Conservation (phyloP, 345 rosid species). For the Microthlaspi erraticum region DNA sequence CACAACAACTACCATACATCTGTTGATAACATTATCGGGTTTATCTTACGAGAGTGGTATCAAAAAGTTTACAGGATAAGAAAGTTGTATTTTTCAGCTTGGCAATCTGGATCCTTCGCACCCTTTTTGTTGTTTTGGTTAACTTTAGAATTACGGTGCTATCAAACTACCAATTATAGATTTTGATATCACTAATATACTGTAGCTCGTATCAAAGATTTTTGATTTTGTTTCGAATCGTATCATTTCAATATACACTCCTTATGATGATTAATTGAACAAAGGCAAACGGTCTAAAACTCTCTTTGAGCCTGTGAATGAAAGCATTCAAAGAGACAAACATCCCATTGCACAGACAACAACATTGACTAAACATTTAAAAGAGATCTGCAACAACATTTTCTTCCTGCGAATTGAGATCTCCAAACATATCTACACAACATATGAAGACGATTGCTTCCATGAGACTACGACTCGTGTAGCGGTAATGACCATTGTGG, state of each 20-base stretch:
- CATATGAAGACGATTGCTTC: slow-evolving; percentile 28
- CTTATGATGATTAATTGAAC: background rate
- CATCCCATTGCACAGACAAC: slow-evolving; percentile 3
- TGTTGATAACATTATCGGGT: background rate
- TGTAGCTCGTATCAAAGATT: background rate
- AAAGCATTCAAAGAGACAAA: slow-evolving; percentile 19
- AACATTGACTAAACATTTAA: slow-evolving; percentile 5
- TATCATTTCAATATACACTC: background rate
- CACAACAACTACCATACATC: slow-evolving; percentile 10
- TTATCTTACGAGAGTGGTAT: background rate
- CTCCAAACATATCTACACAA: slow-evolving; percentile 27
- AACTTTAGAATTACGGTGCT: background rate
- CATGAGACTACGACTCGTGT: background rate
- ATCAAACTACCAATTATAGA: background rate
- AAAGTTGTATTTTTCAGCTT: background rate
- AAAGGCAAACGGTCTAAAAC: slow-evolving; percentile 3
- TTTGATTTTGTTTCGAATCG: background rate
- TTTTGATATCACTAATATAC: background rate
- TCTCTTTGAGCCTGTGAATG: slow-evolving; percentile 2
- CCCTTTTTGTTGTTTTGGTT: background rate
- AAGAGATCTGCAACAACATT: slow-evolving; percentile 30
- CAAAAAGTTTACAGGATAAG: background rate
- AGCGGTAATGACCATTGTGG: background rate
- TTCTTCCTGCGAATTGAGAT: slow-evolving; percentile 4
- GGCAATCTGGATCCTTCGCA: background rate